Evolutionary conservation across 208 protist genomes (phyloP), one percentile per base, ranked within the genome.

Genomic region (Trypanosoma conorhini): DNA sequence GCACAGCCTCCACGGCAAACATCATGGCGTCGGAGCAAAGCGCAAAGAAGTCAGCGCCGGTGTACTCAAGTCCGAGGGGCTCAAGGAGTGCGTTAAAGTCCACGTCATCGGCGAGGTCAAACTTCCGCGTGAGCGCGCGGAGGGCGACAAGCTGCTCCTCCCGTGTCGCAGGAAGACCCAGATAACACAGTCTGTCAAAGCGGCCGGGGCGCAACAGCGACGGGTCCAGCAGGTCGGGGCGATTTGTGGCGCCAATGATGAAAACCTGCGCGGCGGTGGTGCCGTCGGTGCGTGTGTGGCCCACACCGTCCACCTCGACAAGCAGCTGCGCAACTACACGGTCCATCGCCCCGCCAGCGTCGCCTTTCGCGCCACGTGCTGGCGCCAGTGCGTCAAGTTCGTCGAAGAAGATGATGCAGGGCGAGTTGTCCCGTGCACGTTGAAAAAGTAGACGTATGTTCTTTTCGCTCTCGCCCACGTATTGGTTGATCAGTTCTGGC

Each of bases 11-110:
- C n/a, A 99, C 89, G 19, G 97, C 95, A 64, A 88, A 84, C 80
- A 99, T 93, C 79, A 97, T 94, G 4, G 97, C 97, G 75, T 99
- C 97, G 9, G 92, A 92, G 81, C 94, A 98, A 9, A 99, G 73
- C 17, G 94, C 89, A 40, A 95, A 96, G 54, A 99, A 85, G 75
- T 99, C 98, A 3, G 98, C 98, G 22, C 98, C 98, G 30, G 91
- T 98, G 78, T 98, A 98, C 15, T 87, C 76, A 24, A 85, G 77
- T 15, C 87, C 81, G 15, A 96, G 73, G n/a, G 86, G 85, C 59
- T 83, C 79, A 24, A 96, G 61, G 38, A 96, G 67, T 19, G 57
- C 72, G 33, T 74, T 48, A 7, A 97, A 71, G 35, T 82, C 65
- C 7, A 97, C 92, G 60, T 97, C 87, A 0, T 65, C 58, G 17